Evolutionary conservation across 1,139 yeast species (phyloP), one percentile per base, ranked within the genome.

Genomic region (Pichia sp.): DNA sequence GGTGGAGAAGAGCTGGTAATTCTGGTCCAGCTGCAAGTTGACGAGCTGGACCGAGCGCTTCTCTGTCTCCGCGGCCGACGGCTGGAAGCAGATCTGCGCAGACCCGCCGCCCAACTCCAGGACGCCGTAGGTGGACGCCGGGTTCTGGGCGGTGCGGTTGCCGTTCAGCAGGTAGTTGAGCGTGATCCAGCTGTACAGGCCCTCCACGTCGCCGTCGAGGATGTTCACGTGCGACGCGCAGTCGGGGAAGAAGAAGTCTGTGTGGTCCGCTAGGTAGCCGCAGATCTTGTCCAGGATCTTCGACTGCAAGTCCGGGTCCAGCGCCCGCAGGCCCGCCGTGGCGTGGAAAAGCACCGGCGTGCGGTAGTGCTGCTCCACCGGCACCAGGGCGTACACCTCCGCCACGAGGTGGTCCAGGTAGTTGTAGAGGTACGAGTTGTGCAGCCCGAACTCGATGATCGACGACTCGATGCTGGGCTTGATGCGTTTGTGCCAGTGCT

Each of bases 321-420:
- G 70, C n/a, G 83, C 68, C 48, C 95, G 72, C 85, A 87, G 80
- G 0, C 95, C 95, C 0, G 90, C 95, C 0, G 95, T 87, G 0
- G 93, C 87, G 67, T 85, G 90, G 34, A 88, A 70, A 62, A 85
- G 87, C 0, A 88, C 75, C 0, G 95, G 96, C 0, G 95, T 88
- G 48, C 92, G 70, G n/a, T 70, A 66, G 57, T 83, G 86, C 65
- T 86, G 89, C 11, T 82, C 78, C 47, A 72, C 70, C 5, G 96
- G 96, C 1, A 89, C 82, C 3, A 84, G 75, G 6, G 75, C 67
- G 58, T 78, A 71, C 3, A 90, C 87, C 50, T 79, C 73, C 7
- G 76, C 69, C 40, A 89, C 70, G 15, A 89, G 71, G 46, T 76
- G 73, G 50, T 76, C 72, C 19, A 89, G 66, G 66, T 89, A 93